These are phyloP conservation scores for Chalciporus sp. DNA, from an alignment of 1,284 basidiomycete genomes.

Conservation along the genomic window DNA sequence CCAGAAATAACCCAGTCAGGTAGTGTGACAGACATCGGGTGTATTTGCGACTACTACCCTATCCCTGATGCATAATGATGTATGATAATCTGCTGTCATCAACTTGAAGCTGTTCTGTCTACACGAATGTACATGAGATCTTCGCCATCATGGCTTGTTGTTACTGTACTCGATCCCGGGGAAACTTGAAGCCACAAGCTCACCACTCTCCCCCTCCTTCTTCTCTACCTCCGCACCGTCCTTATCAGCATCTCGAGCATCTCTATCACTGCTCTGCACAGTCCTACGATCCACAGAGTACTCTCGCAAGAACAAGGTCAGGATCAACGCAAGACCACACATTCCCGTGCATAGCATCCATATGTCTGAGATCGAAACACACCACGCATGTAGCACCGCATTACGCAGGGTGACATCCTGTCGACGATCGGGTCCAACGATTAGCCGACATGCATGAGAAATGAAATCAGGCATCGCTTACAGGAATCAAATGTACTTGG, in stretches of 20 bases:
- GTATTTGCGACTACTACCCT: no score
- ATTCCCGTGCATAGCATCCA: conserved; percentile 73
- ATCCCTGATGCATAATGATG: no score
- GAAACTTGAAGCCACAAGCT: no score
- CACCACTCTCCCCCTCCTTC: no score
- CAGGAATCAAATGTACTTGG: conserved; percentile 54
- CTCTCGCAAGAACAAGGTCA: conserved; percentile 56
- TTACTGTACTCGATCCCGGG: no score
- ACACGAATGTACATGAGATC: no score
- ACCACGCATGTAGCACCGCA: conserved; percentile 68
- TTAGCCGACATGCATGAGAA: not conserved
- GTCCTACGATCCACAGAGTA: conserved; percentile 61
- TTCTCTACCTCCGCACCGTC: not conserved
- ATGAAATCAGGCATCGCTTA: conserved; percentile 34
- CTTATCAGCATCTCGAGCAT: conserved; percentile 8
- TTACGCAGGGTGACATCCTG: conserved; percentile 51
- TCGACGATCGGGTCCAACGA: not conserved
- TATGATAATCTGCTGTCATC: no score
- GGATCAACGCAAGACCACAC: conserved; percentile 53
- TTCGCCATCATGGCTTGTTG: no score
- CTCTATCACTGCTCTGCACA: conserved; percentile 40
- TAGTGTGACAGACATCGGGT: not conserved
- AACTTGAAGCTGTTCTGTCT: no score
- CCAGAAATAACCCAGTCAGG: not conserved
- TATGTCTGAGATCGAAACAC: conserved; percentile 64